A percentile compares a stretch with the other conserved stretches of the same genome.
Conservation (phyloP, 2,329 filamentous ascomycete species). For the Fusarium sp. region DNA sequence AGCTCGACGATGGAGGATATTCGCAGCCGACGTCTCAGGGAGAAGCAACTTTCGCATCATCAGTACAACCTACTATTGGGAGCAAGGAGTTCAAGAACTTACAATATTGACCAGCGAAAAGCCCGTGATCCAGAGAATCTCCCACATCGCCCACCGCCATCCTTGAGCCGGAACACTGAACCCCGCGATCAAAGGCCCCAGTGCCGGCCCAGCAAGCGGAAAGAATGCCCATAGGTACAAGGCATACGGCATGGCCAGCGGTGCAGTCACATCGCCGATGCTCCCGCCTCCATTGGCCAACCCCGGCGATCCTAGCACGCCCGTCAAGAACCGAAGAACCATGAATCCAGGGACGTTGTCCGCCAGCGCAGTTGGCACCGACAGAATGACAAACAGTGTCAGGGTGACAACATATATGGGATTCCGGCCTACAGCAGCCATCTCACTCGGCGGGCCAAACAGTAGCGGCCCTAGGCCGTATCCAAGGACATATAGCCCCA, state of each 20-base stretch:
- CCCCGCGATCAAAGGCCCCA: background rate
- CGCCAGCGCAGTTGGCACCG: background rate
- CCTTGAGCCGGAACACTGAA: background rate
- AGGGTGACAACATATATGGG: background rate
- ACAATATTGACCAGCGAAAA: background rate
- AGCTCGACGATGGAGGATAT: background rate
- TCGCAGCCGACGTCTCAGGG: background rate
- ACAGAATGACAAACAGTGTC: background rate
- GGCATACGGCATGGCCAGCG: background rate
- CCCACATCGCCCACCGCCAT: background rate
- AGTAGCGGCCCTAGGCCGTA: too few relatives aligned
- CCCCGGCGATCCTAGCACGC: background rate
- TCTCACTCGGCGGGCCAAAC: background rate
- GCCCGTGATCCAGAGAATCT: background rate
- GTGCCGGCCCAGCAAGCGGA: background rate
- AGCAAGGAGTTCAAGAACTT: background rate
- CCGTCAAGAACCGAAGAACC: background rate
- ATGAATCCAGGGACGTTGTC: background rate
- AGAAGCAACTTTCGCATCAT: rapidly evolving
- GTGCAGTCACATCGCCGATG: background rate
- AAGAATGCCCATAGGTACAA: background rate
- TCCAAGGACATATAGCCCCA: background rate
- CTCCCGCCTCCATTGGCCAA: background rate
- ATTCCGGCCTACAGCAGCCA: background rate
- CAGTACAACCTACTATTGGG: background rate